Conservation (phyloP, 1,139 yeast species). For the Suzukiozyma palmioleophila region DNA sequence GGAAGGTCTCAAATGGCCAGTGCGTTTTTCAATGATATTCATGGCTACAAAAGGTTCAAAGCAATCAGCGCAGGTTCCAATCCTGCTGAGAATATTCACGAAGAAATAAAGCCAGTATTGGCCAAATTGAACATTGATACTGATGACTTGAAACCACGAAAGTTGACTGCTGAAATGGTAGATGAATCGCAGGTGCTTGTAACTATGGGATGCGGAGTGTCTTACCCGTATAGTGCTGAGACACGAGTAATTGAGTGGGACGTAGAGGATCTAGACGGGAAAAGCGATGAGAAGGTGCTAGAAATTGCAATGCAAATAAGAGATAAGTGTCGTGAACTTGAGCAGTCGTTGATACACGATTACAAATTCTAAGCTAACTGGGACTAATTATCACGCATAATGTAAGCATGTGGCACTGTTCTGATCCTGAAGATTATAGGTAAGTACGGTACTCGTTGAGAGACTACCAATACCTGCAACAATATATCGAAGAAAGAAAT, state of each 20-base stretch:
- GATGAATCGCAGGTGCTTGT: not conserved
- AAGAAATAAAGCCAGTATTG: not conserved
- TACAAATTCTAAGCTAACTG: too few species aligned
- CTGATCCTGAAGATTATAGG: too few species aligned
- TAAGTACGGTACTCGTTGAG: too few species aligned
- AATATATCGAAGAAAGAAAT: too few species aligned
- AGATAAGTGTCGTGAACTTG: not conserved
- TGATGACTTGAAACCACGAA: not conserved
- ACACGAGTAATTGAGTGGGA: not conserved
- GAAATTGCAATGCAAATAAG: not conserved
- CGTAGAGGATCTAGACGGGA: not conserved
- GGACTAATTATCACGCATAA: too few species aligned
- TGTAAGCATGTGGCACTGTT: too few species aligned
- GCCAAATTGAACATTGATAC: not conserved
- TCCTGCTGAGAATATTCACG: not conserved
- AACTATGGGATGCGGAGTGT: not conserved
- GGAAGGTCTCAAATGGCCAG: conserved; percentile 1
- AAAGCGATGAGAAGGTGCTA: not conserved
- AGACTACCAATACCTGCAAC: too few species aligned
- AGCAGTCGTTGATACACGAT: not conserved
- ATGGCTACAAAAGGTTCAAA: not conserved
- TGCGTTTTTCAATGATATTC: not conserved
- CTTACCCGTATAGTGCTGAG: not conserved
- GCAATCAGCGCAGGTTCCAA: not conserved
- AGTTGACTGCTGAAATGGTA: not conserved